Evolutionary conservation across 495 filamentous ascomycete species (phyloP).

Genomic region (Evansstolkia leycettana): DNA sequence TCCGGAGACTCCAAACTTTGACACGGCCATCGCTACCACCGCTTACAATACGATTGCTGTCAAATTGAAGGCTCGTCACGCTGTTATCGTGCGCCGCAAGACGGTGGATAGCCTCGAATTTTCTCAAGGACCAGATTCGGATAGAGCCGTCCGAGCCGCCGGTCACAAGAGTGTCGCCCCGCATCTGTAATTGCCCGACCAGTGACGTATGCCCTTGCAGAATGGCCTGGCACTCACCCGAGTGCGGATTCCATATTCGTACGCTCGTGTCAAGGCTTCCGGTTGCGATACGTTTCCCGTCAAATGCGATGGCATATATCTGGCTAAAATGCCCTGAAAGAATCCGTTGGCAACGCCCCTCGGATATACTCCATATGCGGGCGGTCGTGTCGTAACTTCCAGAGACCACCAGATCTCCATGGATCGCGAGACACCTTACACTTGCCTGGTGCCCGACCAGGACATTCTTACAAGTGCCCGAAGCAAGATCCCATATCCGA

Average conservation of each 20-base stretch:
- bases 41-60: slow-evolving; percentile 85
- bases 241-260: slow-evolving; percentile 86
- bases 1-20: slow-evolving; percentile 93
- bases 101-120: slow-evolving; percentile 81
- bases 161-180: slow-evolving; percentile 85
- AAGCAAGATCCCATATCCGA: slow-evolving; percentile 85
- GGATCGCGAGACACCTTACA: slow-evolving; percentile 89
- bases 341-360: slow-evolving; percentile 80
- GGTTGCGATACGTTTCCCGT: slow-evolving; percentile 85
- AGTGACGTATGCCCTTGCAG: slow-evolving; percentile 94
- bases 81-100: slow-evolving; percentile 97
- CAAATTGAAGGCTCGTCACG: slow-evolving; percentile 93
- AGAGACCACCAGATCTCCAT: slow-evolving; percentile 89
- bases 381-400: slow-evolving; percentile 96
- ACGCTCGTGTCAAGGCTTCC: slow-evolving; percentile 96
- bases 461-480: slow-evolving; percentile 80
- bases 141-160: slow-evolving; percentile 94
- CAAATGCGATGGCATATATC: slow-evolving; percentile 97
- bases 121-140: slow-evolving; percentile 84
- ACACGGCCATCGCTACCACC: slow-evolving; percentile 93
- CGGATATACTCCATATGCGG: slow-evolving; percentile 92
- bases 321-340: slow-evolving; percentile 96
- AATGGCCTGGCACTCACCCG: slow-evolving; percentile 80
- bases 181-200: slow-evolving; percentile 95
- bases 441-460: slow-evolving; percentile 93